Evolutionary conservation across 2,329 filamentous ascomycete genomes (phyloP).

Genomic region (Emergomyces africanus): DNA sequence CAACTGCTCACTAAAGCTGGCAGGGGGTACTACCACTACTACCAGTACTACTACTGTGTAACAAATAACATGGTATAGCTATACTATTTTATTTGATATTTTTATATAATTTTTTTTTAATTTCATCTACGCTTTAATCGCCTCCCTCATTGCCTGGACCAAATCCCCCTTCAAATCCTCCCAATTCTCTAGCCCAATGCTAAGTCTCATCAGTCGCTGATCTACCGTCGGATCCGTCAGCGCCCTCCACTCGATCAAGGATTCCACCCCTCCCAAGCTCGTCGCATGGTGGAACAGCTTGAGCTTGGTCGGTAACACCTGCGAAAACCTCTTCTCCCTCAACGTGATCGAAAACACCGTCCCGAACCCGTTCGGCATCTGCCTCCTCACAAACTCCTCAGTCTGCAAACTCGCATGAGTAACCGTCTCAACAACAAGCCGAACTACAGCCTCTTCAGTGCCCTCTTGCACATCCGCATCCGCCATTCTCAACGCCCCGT

Average conservation of each 20-base stretch:
- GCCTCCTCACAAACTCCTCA: slow-evolving; percentile 59
- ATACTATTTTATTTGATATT: too few species aligned
- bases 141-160: slow-evolving; percentile 48
- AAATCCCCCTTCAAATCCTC: slow-evolving; percentile 74
- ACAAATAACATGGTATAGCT: too few species aligned
- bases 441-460: slow-evolving; percentile 35
- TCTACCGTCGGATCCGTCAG: slow-evolving; percentile 73
- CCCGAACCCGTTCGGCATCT: slow-evolving; percentile 87
- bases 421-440: slow-evolving; percentile 46
- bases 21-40: too few species aligned
- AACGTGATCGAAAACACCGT: slow-evolving; percentile 72
- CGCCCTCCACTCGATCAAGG: slow-evolving; percentile 87
- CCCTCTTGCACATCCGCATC: slow-evolving; percentile 24
- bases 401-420: slow-evolving; percentile 71
- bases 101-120: too few species aligned
- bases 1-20: too few species aligned
- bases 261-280: slow-evolving; percentile 85
- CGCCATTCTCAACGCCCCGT: slow-evolving; percentile 33
- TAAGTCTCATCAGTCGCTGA: slow-evolving; percentile 60
- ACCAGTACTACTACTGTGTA: too few species aligned
- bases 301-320: slow-evolving; percentile 62
- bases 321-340: slow-evolving; percentile 48
- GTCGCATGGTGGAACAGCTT: slow-evolving; percentile 87
- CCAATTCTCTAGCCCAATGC: slow-evolving; percentile 74
- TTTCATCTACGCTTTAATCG: slow-evolving; percentile 31